Evolutionary conservation across 2,329 filamentous ascomycete species (phyloP).

Genomic region (Calonectria multiphialidica): DNA sequence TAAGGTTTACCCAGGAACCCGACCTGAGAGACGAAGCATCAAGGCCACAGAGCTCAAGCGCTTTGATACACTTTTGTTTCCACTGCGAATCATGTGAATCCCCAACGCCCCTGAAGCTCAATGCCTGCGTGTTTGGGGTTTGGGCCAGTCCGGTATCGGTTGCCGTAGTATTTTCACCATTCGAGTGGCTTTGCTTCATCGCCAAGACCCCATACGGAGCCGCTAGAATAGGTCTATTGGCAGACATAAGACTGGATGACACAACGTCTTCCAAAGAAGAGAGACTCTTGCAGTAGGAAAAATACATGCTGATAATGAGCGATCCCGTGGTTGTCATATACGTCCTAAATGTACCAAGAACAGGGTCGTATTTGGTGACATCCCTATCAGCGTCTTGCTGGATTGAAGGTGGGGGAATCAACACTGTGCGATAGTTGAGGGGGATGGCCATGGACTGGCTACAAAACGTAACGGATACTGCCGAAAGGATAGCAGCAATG

Average conservation of each 20-base stretch:
- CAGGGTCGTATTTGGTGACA: conserved; percentile 34
- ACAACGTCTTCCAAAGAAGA: conserved; percentile 59
- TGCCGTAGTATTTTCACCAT: conserved; percentile 42
- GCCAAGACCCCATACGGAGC: conserved; percentile 64
- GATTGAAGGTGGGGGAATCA: conserved; percentile 53
- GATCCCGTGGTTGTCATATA: conserved; percentile 69
- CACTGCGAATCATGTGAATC: conserved; percentile 59
- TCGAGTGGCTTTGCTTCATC: conserved; percentile 39
- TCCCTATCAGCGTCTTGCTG: conserved; percentile 32
- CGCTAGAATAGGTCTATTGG: conserved; percentile 61
- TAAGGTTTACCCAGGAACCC: conserved; percentile 64
- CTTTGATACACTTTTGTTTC: conserved; percentile 63
- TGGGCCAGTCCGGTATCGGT: conserved; percentile 54
- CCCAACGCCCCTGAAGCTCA: conserved; percentile 55
- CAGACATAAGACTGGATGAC: conserved; percentile 52
- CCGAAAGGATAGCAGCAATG: conserved; percentile 63
- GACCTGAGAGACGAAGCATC: conserved; percentile 56
- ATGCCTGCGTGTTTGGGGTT: conserved; percentile 65
- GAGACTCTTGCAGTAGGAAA: conserved; percentile 62
- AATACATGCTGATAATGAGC: conserved; percentile 62
- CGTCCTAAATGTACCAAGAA: conserved; percentile 64
- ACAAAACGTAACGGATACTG: conserved; percentile 64
- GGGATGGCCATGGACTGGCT: conserved; percentile 61
- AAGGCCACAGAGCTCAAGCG: conserved; percentile 64
- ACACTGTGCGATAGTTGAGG: conserved; percentile 64